Percentiles rank a stretch among this genome's conserved stretches.
Conservation (phyloP, 805 yeast species). For the Saccharomycopsis selenospora region DNA sequence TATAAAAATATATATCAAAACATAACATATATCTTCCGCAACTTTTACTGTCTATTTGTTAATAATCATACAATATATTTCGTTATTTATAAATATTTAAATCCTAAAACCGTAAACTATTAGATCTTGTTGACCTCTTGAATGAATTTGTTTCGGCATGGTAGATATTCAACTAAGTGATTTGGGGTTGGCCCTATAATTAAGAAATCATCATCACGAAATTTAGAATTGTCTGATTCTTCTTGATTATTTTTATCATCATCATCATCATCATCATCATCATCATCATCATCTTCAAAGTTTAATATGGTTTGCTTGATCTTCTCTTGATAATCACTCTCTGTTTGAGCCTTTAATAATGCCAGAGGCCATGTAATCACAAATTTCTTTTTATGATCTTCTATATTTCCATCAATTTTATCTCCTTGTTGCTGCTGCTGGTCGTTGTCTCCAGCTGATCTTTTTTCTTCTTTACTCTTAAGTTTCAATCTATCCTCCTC, state of each 20-base stretch:
- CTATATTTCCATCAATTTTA: too few relatives aligned
- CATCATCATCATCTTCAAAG: conserved; percentile 20
- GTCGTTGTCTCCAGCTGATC: conserved; percentile 15
- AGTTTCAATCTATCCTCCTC: conserved; percentile 20
- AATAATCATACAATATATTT: too few relatives aligned
- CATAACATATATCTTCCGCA: too few relatives aligned
- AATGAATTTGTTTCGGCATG: conserved; percentile 10
- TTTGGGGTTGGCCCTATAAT: conserved; percentile 19
- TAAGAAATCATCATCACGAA: conserved; percentile 4
- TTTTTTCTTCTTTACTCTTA: conserved; percentile 31
- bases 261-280: conserved; percentile 3
- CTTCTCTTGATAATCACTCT: conserved; percentile 26
- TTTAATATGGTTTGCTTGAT: conserved; percentile 27
- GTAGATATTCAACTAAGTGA: conserved; percentile 14
- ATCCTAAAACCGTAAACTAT: neutral
- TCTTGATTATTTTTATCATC: conserved; percentile 10
- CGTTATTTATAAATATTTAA: too few relatives aligned
- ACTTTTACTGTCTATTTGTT: too few relatives aligned
- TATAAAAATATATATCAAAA: too few relatives aligned
- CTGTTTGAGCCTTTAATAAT: conserved; percentile 31
- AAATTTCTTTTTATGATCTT: neutral
- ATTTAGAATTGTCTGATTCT: neutral
- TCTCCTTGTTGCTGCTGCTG: too few relatives aligned
- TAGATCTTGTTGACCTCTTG: conserved; percentile 1
- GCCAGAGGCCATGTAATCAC: neutral